These are phyloP conservation scores for Parafenestella ontariensis DNA, from an alignment of 2,329 filamentous ascomycete genomes.

Conservation along the genomic window DNA sequence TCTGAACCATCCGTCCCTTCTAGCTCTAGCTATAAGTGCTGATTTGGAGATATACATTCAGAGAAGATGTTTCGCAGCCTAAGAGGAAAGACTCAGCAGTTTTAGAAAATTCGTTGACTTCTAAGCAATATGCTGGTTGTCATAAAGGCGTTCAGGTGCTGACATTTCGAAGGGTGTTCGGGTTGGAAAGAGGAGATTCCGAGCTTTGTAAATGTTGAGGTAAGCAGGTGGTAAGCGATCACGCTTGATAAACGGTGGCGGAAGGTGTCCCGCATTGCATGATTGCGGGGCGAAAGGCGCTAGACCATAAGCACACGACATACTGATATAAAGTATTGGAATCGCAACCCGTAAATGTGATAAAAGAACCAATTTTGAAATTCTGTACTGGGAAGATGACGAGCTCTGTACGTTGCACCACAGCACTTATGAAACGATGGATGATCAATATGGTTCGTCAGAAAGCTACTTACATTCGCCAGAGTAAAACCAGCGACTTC, in stretches of 20 bases:
- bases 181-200: not conserved
- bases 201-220: no score
- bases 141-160: no score
- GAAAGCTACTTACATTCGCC: no score
- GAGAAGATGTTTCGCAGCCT: no score
- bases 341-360: not conserved
- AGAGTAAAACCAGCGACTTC: conserved; percentile 3
- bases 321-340: not conserved
- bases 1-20: no score
- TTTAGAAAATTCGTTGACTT: no score
- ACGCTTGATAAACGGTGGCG: not conserved
- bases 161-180: not conserved
- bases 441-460: not conserved
- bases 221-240: not conserved
- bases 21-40: no score
- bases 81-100: no score
- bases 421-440: not conserved
- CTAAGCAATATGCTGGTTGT: no score
- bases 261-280: not conserved
- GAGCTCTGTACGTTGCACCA: not conserved
- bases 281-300: not conserved
- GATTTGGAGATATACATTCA: no score
- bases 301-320: not conserved
- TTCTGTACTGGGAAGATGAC: not conserved
- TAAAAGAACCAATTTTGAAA: not conserved